A percentile compares a stretch with the other conserved stretches of the same genome.
Conservation (phyloP, 1,284 basidiomycete genomes). For the Heterobasidion annosum region DNA sequence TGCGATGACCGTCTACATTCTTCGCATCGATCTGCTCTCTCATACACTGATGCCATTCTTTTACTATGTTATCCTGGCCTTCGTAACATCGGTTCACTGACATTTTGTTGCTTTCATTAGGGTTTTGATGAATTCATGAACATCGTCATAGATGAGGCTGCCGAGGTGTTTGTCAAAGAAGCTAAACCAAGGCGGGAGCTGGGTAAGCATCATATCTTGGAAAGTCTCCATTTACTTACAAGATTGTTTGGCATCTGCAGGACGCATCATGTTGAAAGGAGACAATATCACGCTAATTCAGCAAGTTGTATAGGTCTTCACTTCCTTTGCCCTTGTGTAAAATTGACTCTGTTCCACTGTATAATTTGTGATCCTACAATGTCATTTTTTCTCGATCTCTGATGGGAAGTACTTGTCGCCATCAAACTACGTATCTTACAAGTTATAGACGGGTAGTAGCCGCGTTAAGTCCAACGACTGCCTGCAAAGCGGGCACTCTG, state of each 20-base stretch:
- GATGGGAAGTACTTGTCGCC: background rate
- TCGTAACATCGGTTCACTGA: background rate
- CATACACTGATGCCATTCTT: too few species aligned
- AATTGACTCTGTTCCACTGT: slow-evolving; percentile 4
- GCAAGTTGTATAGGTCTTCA: slow-evolving; percentile 35
- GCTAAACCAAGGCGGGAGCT: slow-evolving; percentile 77
- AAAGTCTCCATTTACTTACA: background rate
- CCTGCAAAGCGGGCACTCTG: slow-evolving; percentile 84
- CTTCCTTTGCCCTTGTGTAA: background rate
- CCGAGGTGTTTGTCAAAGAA: slow-evolving; percentile 87
- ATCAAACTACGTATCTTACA: slow-evolving; percentile 29
- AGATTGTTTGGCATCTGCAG: slow-evolving; percentile 29
- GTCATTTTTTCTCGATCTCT: background rate
- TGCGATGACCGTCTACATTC: slow-evolving; percentile 2
- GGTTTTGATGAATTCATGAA: slow-evolving; percentile 99
- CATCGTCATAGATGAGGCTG: slow-evolving; percentile 91
- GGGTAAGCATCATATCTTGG: slow-evolving; percentile 35
- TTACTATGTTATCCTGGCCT: too few species aligned
- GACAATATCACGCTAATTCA: slow-evolving; percentile 97
- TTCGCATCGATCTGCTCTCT: background rate
- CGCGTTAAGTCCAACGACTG: slow-evolving; percentile 69
- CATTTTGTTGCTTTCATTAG: slow-evolving; percentile 31
- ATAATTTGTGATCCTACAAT: slow-evolving; percentile 11
- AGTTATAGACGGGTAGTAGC: slow-evolving; percentile 78
- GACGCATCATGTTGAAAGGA: slow-evolving; percentile 89